Evolutionary conservation across 345 rosid species (phyloP), one percentile per base, ranked within the genome.

Genomic region (Hibiscus tridactylites): DNA sequence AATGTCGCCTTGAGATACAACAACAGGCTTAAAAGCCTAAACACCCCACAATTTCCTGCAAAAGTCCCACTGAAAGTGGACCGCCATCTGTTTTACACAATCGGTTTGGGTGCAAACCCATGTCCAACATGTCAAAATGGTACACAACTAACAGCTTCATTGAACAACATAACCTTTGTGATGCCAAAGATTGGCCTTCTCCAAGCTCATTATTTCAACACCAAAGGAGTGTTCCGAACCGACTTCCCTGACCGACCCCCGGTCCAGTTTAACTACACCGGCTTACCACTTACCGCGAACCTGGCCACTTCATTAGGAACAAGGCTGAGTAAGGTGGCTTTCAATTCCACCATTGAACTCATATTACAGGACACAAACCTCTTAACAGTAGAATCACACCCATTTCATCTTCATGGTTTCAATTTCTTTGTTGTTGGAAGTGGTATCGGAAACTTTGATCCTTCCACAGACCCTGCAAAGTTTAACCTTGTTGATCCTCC

Each of bases 91-190:
- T 75, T 88, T 33, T 90, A 88, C 78, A 83, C 81, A 19, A 75
- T 83, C 62, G 85, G 93, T 1, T 49, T 90, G 9, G 96, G 91
- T 9, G 42, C 83, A 6, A 88, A 87, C 79, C 73, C 88, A 1
- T 90, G 96, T 69, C 85, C 90, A 7, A 77, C 85, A 6, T 90
- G 96, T 79, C 81, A 67, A 62, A 90, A 90, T n/a, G 91, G 90
- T 1, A 85, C 85, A 11, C 79, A 78, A 56, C 85, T 75, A 1
- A 86, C 82, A 5, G 93, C 88, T 11, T 82, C 85, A 1, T 71
- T 90, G 47, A 90, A 88, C 81, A 88, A 90, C 26, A 75, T 90
- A 58, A 87, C 91, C 0, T 90, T 90, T 68, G 91, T 81, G 54
- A 87, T 88, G 93, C 93, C 96, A 0, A 79, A 78, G 26, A 79